A percentile compares a stretch with the other conserved stretches of the same genome.
Conservation (phyloP, 2,329 filamentous ascomycete genomes). For the Thermomyces lanuginosus region DNA sequence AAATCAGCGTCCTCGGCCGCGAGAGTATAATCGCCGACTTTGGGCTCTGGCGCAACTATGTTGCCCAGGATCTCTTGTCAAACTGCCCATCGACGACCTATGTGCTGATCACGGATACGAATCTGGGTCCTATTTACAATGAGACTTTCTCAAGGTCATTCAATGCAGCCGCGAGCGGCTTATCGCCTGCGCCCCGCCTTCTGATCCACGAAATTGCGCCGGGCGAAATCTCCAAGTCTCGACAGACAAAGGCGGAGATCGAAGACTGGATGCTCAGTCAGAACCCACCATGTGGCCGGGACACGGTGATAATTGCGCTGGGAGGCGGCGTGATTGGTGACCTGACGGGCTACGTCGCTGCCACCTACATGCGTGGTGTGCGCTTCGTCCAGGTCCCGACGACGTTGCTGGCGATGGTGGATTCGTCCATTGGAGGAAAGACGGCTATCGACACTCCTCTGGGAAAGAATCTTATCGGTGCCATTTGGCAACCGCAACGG, state of each 20-base stretch:
- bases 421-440: constrained; percentile 96
- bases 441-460: constrained; percentile 92
- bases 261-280: constrained; percentile 94
- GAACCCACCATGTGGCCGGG: constrained; percentile 67
- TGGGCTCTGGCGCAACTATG: constrained; percentile 69
- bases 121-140: constrained; percentile 66
- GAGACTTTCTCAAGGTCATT: constrained; percentile 58
- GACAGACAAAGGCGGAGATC: constrained; percentile 84
- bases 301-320: constrained; percentile 86
- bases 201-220: constrained; percentile 77
- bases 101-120: constrained; percentile 91
- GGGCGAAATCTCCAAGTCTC: constrained; percentile 83
- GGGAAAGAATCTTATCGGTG: constrained; percentile 88
- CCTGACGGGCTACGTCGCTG: constrained; percentile 92
- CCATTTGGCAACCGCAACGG: constrained; percentile 89
- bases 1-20: constrained; percentile 69
- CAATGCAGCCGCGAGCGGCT: constrained; percentile 30
- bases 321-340: constrained; percentile 96
- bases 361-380: constrained; percentile 96
- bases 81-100: constrained; percentile 78
- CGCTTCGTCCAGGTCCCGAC: constrained; percentile 95
- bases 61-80: constrained; percentile 62
- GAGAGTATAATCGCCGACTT: constrained; percentile 87
- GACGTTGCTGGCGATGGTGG: constrained; percentile 89
- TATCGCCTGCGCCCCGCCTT: constrained; percentile 45